Conservation (phyloP, 1,139 yeast genomes). For the Citeromyces siamensis region DNA sequence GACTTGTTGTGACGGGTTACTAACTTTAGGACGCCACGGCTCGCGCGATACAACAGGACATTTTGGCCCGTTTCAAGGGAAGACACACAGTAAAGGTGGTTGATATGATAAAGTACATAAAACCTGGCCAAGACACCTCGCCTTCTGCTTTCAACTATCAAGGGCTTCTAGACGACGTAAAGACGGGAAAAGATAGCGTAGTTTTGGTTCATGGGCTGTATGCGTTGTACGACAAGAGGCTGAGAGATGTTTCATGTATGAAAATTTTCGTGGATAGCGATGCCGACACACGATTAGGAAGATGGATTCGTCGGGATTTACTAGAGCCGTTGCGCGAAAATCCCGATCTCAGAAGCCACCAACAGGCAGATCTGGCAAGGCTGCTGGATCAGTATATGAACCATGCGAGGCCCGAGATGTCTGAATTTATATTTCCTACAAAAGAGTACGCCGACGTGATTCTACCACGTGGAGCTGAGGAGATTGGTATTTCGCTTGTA, state of each 20-base stretch:
- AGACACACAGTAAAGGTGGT: conserved; percentile 21
- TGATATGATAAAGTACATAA: conserved; percentile 20
- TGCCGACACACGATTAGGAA: conserved; percentile 68
- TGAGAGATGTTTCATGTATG: conserved; percentile 49
- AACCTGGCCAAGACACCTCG: conserved; percentile 6
- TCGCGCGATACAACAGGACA: neutral
- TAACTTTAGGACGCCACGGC: conserved; percentile 2
- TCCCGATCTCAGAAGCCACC: conserved; percentile 7
- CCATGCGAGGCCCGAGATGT: conserved; percentile 67
- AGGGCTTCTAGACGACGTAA: conserved; percentile 11
- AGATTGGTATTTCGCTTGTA: conserved; percentile 50
- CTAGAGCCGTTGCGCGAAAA: conserved; percentile 7
- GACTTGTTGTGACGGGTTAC: neutral
- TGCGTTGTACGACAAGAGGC: conserved; percentile 53
- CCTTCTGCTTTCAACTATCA: conserved; percentile 27
- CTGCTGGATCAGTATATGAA: conserved; percentile 51
- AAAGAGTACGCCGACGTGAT: conserved; percentile 73
- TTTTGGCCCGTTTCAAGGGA: neutral
- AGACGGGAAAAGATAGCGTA: conserved; percentile 20
- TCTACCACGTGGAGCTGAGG: conserved; percentile 62
- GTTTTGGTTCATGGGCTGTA: conserved; percentile 68
- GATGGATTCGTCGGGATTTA: conserved; percentile 38
- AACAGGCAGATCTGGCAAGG: conserved; percentile 24
- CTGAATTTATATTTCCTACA: conserved; percentile 61
- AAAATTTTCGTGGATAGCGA: conserved; percentile 79